These are phyloP conservation scores for Zangia roseola DNA, from an alignment of 768 basidiomycete genomes.

Conservation along the genomic window DNA sequence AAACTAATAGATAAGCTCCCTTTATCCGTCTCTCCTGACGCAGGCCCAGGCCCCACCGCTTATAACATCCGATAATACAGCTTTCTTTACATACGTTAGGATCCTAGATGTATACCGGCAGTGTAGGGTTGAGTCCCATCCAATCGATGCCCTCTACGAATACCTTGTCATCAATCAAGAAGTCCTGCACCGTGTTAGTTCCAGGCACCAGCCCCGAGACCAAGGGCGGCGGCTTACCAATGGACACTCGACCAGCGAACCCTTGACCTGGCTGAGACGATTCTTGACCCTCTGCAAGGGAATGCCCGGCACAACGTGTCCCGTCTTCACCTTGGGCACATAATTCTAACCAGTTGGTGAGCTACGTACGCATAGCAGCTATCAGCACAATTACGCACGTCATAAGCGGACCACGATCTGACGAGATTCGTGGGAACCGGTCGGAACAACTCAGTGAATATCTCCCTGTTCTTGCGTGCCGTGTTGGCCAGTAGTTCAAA, in stretches of 20 bases:
- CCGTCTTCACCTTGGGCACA: constrained; percentile 72
- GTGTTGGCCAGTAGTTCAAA: constrained; percentile 63
- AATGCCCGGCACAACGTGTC: constrained; percentile 76
- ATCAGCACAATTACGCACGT: constrained; percentile 43
- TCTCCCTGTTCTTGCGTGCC: constrained; percentile 76
- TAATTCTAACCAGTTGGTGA: constrained; percentile 50
- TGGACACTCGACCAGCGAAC: constrained; percentile 74
- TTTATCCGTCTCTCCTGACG: neutral
- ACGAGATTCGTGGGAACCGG: constrained; percentile 86
- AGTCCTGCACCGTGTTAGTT: constrained; percentile 52
- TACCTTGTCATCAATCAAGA: constrained; percentile 77
- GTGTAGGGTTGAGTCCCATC: constrained; percentile 69
- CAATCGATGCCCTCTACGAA: constrained; percentile 72
- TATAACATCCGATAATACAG: constrained; percentile 4
- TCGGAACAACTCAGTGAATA: constrained; percentile 84
- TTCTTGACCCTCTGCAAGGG: constrained; percentile 70
- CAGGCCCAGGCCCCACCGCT: neutral
- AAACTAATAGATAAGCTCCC: constrained; percentile 13
- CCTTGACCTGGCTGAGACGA: constrained; percentile 65
- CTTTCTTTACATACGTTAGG: constrained; percentile 4
- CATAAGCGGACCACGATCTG: constrained; percentile 74
- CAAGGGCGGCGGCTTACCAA: constrained; percentile 44
- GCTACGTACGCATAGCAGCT: constrained; percentile 4
- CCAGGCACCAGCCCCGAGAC: neutral
- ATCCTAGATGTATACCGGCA: constrained; percentile 71